Conservation (phyloP, 108 stramenopile species). For the Skeletonema menzelii region DNA sequence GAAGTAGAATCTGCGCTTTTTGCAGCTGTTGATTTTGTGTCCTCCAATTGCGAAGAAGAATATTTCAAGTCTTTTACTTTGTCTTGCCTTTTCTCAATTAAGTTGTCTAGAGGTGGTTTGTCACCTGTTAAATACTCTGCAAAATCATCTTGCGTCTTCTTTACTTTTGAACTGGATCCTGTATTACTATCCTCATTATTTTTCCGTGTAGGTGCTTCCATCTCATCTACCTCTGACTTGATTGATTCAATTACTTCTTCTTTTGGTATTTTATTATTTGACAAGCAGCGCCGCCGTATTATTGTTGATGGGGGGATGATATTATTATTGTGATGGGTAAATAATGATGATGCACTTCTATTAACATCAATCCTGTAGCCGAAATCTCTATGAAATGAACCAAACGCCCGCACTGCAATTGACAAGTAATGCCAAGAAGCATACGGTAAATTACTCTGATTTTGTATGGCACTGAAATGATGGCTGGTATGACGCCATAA, state of each 20-base stretch:
- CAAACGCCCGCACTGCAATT: neutral
- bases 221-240: constrained; percentile 35
- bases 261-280: constrained; percentile 21
- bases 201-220: constrained; percentile 14
- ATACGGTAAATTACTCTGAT: neutral
- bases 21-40: neutral
- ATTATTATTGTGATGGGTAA: neutral
- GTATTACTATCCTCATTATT: neutral
- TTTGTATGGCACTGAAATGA: neutral
- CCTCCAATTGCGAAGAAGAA: neutral
- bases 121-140: constrained; percentile 32
- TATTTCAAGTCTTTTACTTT: neutral
- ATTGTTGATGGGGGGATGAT: neutral
- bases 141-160: constrained; percentile 39
- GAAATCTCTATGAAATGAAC: neutral
- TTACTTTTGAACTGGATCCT: neutral
- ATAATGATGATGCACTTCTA: neutral
- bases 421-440: neutral
- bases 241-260: constrained; percentile 18
- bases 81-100: neutral
- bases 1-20: neutral
- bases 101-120: neutral
- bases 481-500: neutral
- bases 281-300: constrained; percentile 4
- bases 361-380: neutral